Evolutionary conservation across 768 basidiomycete species (phyloP).

Genomic region (Amanita inopinata): DNA sequence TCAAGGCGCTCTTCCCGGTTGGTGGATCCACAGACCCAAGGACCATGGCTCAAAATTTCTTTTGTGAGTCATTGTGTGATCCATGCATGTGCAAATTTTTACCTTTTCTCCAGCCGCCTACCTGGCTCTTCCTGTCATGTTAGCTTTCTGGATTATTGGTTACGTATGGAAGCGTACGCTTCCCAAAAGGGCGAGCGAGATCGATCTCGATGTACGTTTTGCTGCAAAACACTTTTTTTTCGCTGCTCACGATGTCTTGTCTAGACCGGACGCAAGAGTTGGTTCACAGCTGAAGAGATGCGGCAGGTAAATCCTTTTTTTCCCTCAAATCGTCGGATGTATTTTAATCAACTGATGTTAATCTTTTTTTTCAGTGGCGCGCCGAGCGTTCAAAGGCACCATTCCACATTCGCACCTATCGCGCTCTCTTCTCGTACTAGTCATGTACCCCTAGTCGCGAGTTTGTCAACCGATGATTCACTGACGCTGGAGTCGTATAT

Average conservation of each 20-base stretch:
- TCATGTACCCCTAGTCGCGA: too few relatives aligned
- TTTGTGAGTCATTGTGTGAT: constrained; percentile 19
- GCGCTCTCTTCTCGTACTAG: constrained; percentile 33
- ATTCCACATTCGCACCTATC: constrained; percentile 25
- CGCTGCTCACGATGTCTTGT: not conserved
- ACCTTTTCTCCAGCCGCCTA: too few relatives aligned
- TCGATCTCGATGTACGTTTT: constrained; percentile 30
- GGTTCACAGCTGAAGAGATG: constrained; percentile 37
- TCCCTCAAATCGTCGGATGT: too few relatives aligned
- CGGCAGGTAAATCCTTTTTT: too few relatives aligned
- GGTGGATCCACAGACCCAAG: constrained; percentile 22
- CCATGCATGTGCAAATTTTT: not conserved
- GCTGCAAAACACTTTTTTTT: not conserved
- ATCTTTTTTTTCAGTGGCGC: too few relatives aligned
- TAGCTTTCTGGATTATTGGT: constrained; percentile 28
- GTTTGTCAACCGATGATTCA: too few relatives aligned
- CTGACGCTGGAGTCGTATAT: too few relatives aligned
- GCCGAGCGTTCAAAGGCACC: constrained; percentile 30
- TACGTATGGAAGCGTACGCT: constrained; percentile 31
- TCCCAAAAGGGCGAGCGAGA: constrained; percentile 26
- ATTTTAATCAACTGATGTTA: too few relatives aligned
- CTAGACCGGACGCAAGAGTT: constrained; percentile 33
- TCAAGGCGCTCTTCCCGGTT: constrained; percentile 31
- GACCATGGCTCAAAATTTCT: constrained; percentile 26
- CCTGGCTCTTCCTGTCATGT: constrained; percentile 31